Conservation (phyloP, 2,329 filamentous ascomycete species). For the Madurella mycetomatis region DNA sequence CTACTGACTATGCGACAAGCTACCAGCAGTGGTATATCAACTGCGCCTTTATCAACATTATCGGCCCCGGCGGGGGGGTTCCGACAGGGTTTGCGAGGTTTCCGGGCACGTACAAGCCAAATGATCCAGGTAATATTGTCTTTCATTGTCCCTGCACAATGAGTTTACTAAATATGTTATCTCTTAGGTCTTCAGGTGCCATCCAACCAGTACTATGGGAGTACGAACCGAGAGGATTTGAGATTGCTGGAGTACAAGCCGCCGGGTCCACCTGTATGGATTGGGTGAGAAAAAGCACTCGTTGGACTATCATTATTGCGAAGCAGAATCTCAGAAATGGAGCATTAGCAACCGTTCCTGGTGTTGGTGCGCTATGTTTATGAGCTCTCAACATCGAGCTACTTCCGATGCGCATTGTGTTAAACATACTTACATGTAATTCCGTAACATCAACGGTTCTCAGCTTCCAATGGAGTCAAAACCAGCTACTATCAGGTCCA, state of each 20-base stretch:
- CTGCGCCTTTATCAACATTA: constrained; percentile 18
- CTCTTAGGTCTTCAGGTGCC: constrained; percentile 2
- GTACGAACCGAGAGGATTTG: constrained; percentile 1
- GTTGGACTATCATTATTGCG: no score
- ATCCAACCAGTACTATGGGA: neutral
- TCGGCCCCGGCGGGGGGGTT: constrained; percentile 14
- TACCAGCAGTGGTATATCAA: constrained; percentile 19
- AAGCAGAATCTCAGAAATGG: no score
- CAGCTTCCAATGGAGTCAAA: no score
- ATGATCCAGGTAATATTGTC: constrained; percentile 8
- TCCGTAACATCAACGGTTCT: no score
- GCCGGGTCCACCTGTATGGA: constrained; percentile 10
- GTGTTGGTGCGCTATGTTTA: no score
- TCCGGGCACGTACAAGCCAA: constrained; percentile 12
- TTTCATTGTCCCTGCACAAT: no score
- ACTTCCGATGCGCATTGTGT: no score
- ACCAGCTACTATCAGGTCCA: no score
- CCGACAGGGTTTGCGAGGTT: constrained; percentile 15
- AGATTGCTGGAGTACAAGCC: constrained; percentile 10
- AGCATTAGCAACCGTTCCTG: no score
- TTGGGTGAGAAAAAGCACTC: constrained; percentile 3
- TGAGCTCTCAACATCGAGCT: no score
- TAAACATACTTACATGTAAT: no score
- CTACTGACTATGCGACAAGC: neutral
- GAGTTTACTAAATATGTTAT: neutral